Base-by-base conservation (phyloP, 1,284 basidiomycete species). In the Rhodotorula sp. region DNA sequence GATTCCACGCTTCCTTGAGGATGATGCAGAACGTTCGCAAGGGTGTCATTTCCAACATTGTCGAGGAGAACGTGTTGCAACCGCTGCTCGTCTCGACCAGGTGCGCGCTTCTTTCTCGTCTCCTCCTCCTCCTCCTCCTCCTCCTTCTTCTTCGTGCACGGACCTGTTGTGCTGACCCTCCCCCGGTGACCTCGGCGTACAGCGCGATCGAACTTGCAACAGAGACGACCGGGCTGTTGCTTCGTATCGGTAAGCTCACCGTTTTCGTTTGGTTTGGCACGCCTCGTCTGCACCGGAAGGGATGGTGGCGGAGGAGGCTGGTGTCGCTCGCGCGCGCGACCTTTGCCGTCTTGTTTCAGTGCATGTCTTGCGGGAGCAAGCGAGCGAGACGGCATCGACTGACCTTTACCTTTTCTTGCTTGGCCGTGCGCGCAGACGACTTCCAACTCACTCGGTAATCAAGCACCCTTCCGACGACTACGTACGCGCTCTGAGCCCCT, bases 61-160 rank as follows among this genome's bases (percentile, higher is more conserved):
- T 76, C 38, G 95, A 97, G 80, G 97, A 99, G 81, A 93, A 97
- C 76, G 97, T 99, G 31, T 89, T 99, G 26, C 97, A 99, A 81
- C 97, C 97, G 26, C 84, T 99, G 71, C 84, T 99, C 60, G 97
- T 99, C 38, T 91, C 92, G 52, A 55, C 54, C 23, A 55, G 54
- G 54, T 55, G n/a, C 50, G 50, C 50, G 2, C 18, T 10, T n/a
- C 21, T 52, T 16, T n/a, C 50, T 21, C 21, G 50, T 23, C 23
- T 3, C 21, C 12, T 23, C 49, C 49, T 23, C 12, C 48, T 21
- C 16, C 48, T 49, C 48, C 48, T 19, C 19, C 16, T 23, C 6
- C 18, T 49, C 2, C 12, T 18, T 12, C 12, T 18, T 6, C 16
- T 49, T 21, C 34, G 34, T 34, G 34, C 34, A 7, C 34, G 34